Conservation (phyloP, 305 asterid genomes). For the Solanum aculeatissimum region DNA sequence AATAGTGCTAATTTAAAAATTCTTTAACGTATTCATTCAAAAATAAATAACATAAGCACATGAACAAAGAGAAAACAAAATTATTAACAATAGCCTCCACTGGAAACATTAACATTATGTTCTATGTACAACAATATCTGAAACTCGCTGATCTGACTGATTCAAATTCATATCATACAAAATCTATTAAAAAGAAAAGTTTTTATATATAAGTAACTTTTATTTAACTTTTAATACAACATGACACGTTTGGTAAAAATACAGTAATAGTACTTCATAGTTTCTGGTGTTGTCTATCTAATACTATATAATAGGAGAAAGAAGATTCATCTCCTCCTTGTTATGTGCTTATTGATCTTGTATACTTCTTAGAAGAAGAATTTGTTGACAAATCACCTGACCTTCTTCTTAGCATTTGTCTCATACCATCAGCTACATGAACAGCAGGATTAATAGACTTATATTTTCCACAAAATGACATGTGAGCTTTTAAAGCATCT, state of each 20-base stretch:
- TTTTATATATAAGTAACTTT: background rate
- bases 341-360: conserved; percentile 36
- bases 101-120: background rate
- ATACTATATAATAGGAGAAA: conserved; percentile 15
- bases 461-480: conserved; percentile 63
- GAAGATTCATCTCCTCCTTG: conserved; percentile 5
- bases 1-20: no score
- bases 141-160: background rate
- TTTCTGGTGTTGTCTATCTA: background rate
- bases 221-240: background rate
- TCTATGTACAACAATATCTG: background rate
- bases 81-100: background rate
- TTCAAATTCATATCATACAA: background rate
- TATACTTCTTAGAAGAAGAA: conserved; percentile 19
- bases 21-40: background rate
- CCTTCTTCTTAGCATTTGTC: conserved; percentile 67
- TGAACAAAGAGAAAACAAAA: background rate
- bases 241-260: background rate
- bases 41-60: background rate
- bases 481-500: conserved; percentile 72
- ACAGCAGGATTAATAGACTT: conserved; percentile 52
- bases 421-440: conserved; percentile 79
- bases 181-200: background rate
- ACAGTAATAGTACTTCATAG: background rate
- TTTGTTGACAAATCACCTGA: conserved; percentile 13